These are phyloP conservation scores for Ambrosia artemisiifolia DNA, from an alignment of 129 eudicot genomes.

Conservation along the genomic window DNA sequence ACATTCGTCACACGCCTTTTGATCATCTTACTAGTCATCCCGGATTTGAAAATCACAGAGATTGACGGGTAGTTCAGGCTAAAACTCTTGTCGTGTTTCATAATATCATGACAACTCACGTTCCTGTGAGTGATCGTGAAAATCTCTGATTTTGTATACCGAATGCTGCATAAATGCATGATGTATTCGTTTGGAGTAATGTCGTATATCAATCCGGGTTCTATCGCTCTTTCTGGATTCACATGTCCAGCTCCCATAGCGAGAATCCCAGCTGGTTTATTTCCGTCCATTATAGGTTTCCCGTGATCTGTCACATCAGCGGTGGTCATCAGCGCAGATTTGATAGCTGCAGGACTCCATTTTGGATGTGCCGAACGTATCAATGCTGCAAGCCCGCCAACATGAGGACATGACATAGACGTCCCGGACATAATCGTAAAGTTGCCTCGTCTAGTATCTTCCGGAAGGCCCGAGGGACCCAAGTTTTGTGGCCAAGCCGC, in stretches of 20 bases:
- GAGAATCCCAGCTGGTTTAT: constrained; percentile 52
- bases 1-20: constrained; percentile 79
- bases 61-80: constrained; percentile 91
- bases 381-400: constrained; percentile 81
- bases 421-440: constrained; percentile 93
- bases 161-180: constrained; percentile 61
- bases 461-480: constrained; percentile 73
- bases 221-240: constrained; percentile 70
- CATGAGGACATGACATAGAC: constrained; percentile 98
- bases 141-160: constrained; percentile 60
- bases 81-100: constrained; percentile 58
- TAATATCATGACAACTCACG: constrained; percentile 59
- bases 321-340: constrained; percentile 85
- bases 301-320: constrained; percentile 66
- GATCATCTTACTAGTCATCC: constrained; percentile 50
- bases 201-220: constrained; percentile 82
- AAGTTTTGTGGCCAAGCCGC: constrained; percentile 99
- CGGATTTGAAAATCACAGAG: constrained; percentile 58
- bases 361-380: constrained; percentile 78
- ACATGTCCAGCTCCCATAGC: constrained; percentile 89
- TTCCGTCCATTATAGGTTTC: constrained; percentile 81
- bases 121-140: constrained; percentile 83
- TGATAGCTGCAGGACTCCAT: constrained; percentile 87
- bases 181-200: constrained; percentile 69
- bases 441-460: constrained; percentile 86